A percentile compares a stretch with the other conserved stretches of the same genome.
These are phyloP conservation scores for Phialophora tarda DNA, from an alignment of 2,329 filamentous ascomycete species.

Conservation along the genomic window DNA sequence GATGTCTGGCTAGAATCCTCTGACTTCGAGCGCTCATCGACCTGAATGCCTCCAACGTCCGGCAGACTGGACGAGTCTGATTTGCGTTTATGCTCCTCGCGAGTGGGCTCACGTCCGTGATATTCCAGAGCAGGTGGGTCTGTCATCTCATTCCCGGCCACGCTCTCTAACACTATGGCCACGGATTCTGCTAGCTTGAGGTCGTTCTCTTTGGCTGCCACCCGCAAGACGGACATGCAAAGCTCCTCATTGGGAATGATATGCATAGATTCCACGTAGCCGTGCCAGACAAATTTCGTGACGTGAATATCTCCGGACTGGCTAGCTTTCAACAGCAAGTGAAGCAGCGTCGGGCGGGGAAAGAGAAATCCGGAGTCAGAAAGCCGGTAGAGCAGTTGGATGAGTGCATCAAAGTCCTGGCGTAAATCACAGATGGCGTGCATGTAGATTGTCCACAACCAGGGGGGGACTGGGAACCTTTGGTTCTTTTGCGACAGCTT, in stretches of 20 bases:
- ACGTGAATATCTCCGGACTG: conserved; percentile 66
- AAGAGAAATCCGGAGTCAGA: conserved; percentile 54
- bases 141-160: conserved; percentile 16
- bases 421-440: conserved; percentile 70
- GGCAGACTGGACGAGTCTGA: conserved; percentile 18
- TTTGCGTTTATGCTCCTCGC: conserved; percentile 3
- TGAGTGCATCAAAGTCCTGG: conserved; percentile 77
- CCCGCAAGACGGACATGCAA: conserved; percentile 27
- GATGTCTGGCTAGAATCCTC: neutral
- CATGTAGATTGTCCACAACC: conserved; percentile 80
- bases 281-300: conserved; percentile 73
- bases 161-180: conserved; percentile 26
- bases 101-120: neutral
- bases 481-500: conserved; percentile 63
- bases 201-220: conserved; percentile 24
- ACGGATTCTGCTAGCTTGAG: conserved; percentile 30
- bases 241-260: conserved; percentile 56
- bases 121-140: conserved; percentile 14
- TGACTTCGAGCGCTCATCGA: neutral
- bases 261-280: conserved; percentile 63
- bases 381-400: conserved; percentile 69
- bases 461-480: conserved; percentile 59
- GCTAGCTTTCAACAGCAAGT: conserved; percentile 77
- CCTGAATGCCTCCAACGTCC: neutral
- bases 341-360: conserved; percentile 67